These are phyloP conservation scores for Nothophytophthora sp. DNA, from an alignment of 352 stramenopile species.

Conservation along the genomic window DNA sequence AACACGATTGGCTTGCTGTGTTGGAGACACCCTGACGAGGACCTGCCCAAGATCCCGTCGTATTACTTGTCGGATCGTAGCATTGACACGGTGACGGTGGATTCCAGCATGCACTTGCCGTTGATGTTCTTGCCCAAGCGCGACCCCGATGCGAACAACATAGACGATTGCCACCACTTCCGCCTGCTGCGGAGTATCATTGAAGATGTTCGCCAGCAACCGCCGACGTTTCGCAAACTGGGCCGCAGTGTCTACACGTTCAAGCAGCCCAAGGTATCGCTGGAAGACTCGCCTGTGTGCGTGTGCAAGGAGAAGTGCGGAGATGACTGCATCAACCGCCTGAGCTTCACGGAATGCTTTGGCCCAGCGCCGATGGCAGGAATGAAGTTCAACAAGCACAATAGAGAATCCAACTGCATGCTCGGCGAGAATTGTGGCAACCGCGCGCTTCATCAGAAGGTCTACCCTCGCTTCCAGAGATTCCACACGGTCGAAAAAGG, in stretches of 20 bases:
- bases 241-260: conserved; percentile 86
- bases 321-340: conserved; percentile 94
- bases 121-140: conserved; percentile 79
- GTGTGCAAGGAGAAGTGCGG: conserved; percentile 80
- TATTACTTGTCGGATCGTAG: conserved; percentile 67
- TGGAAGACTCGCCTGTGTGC: conserved; percentile 82
- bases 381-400: conserved; percentile 73
- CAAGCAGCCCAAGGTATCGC: conserved; percentile 71
- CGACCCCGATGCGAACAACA: conserved; percentile 49
- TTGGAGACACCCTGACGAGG: conserved; percentile 80
- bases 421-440: conserved; percentile 93
- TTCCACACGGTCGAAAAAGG: conserved; percentile 90
- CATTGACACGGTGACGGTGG: conserved; percentile 73
- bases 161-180: conserved; percentile 78
- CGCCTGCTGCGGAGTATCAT: conserved; percentile 66
- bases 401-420: conserved; percentile 89
- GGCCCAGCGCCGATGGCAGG: conserved; percentile 61
- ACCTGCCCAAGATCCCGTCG: conserved; percentile 76
- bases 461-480: conserved; percentile 71
- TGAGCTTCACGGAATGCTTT: conserved; percentile 93
- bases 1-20: conserved; percentile 93
- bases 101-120: conserved; percentile 74
- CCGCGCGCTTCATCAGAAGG: conserved; percentile 82
- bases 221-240: conserved; percentile 77
- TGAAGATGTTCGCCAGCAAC: conserved; percentile 73